Base-by-base conservation (phyloP, 2,329 filamentous ascomycete species). In the Dothistroma pini region DNA sequence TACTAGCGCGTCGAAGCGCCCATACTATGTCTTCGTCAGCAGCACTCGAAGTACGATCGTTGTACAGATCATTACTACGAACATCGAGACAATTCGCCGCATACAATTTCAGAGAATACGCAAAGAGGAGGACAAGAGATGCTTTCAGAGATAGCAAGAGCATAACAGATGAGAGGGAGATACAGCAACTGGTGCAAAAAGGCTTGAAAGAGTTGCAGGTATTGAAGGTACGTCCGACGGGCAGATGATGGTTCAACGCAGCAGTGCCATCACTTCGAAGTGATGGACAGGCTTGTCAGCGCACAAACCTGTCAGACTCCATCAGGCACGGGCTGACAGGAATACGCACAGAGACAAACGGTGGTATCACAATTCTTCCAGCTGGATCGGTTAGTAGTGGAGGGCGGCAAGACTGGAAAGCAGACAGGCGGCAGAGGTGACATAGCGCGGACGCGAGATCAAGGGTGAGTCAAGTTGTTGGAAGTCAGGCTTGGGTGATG, bases 71-170 rank as follows among this genome's bases (percentile, higher is more conserved):
- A 72, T 82, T 99, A 70, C 82, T 97, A 71, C 89, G 93, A 70
- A 89, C 95, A 76, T 87, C 91, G 64, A 83, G 84, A 64, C 90
- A 96, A 73, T 97, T 99, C 77, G 86, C 91, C 64, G 86, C 89
- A 69, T 99, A 97, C 82, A 99, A 97, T 80, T 99, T 97, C 83
- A 87, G 95, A 79, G 93, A 97, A 76, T 99, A 99, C 78, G 93
- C 95, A 57, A 89, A 88, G 78, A 88, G 95, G 74, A 86, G 93
- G 76, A 96, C 95, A 75, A 85, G 85, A 75, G 95, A 97, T 80
- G 88, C 91, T 4, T 99, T 97, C 77, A 85, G 89, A 70, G 91
- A 96, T 75, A 84, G 96, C 76, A 84, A 86, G 76, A 75, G 77
- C 59, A 88, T 91, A 71, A 79, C 85, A 51, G 95, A 97, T 73